Conservation (phyloP, 768 basidiomycete species). For the Boletales sp. region DNA sequence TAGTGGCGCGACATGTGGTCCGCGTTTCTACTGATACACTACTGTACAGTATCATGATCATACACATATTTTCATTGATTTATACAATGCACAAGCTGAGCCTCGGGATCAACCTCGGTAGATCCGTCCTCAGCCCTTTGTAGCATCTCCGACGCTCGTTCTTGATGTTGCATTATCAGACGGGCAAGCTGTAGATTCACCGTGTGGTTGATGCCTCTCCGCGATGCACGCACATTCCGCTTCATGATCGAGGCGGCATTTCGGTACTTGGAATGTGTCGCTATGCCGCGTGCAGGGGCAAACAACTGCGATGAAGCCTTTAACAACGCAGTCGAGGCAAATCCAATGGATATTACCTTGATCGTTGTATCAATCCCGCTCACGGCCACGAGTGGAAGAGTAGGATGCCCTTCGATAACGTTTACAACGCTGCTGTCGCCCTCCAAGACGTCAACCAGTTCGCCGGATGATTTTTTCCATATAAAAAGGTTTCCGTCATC, state of each 20-base stretch:
- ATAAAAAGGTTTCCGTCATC: constrained; percentile 88
- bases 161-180: constrained; percentile 31
- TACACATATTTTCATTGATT: constrained; percentile 21
- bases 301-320: constrained; percentile 50
- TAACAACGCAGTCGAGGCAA: neutral
- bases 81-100: constrained; percentile 25
- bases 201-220: constrained; percentile 16
- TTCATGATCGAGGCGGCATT: constrained; percentile 54
- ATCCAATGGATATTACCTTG: constrained; percentile 49
- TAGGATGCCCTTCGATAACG: constrained; percentile 78
- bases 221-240: constrained; percentile 44
- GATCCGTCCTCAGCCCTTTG: constrained; percentile 20
- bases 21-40: too few relatives aligned
- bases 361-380: constrained; percentile 85
- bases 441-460: constrained; percentile 73
- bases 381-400: constrained; percentile 76
- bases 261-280: constrained; percentile 51
- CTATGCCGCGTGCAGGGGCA: constrained; percentile 47
- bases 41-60: neutral
- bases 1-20: constrained; percentile 5
- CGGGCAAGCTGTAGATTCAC: constrained; percentile 25
- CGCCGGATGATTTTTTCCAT: constrained; percentile 69
- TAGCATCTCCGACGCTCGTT: constrained; percentile 20
- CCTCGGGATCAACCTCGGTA: constrained; percentile 24
- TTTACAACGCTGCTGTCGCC: constrained; percentile 83